phyloP scores from a whole-genome alignment of 2,329 filamentous ascomycete genomes.

The Arthroderma sp. region DNA sequence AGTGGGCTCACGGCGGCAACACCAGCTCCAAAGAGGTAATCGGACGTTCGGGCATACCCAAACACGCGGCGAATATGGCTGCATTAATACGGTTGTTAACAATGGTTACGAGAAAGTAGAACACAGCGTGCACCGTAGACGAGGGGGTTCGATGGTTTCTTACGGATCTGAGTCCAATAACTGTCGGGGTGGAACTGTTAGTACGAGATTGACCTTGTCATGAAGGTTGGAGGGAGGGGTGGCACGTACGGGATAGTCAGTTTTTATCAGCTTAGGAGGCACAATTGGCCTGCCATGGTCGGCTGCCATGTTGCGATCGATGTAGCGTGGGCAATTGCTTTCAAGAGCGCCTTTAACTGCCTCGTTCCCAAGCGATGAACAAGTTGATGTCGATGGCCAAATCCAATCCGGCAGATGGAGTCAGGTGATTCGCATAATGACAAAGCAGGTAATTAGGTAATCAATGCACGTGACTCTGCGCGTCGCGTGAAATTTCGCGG shows the following conservation, averaged over 20 bases:
- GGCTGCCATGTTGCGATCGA: slow-evolving; percentile 24
- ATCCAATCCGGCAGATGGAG: background rate
- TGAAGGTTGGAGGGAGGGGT: background rate
- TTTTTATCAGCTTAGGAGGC: slow-evolving; percentile 66
- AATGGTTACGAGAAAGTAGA: background rate
- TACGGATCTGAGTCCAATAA: slow-evolving; percentile 99
- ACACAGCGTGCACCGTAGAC: background rate
- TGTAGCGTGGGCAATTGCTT: slow-evolving; percentile 5
- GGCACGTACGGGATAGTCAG: slow-evolving; percentile 71
- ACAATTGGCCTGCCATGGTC: slow-evolving; percentile 40
- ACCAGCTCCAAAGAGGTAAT: slow-evolving; percentile 61
- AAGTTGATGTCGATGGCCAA: background rate
- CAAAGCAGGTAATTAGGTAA: background rate
- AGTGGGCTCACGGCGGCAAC: slow-evolving; percentile 61
- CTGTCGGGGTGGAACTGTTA: slow-evolving; percentile 41
- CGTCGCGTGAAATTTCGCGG: background rate
- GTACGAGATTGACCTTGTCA: slow-evolving; percentile 1
- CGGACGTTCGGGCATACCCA: slow-evolving; percentile 70
- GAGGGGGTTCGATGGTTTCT: slow-evolving; percentile 25
- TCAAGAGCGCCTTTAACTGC: background rate
- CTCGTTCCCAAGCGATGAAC: background rate
- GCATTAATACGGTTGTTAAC: background rate
- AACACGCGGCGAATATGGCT: slow-evolving; percentile 88
- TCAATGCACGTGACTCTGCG: background rate
- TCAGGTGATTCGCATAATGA: background rate